These are phyloP conservation scores for Magnolia changhungtana DNA, from an alignment of 164 flowering plant species.

Conservation along the genomic window DNA sequence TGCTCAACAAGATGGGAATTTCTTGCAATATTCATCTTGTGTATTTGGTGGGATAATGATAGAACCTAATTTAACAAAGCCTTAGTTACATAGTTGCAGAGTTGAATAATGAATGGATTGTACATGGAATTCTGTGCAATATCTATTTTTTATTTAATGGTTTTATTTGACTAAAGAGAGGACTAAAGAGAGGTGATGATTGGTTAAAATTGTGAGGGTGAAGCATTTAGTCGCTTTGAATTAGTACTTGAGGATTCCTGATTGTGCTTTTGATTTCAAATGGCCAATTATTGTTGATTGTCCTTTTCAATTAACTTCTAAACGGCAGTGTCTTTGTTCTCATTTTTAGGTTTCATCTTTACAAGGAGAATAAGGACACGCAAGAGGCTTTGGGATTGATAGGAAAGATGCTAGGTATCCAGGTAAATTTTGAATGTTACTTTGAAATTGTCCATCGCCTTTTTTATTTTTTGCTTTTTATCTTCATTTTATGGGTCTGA, in stretches of 20 bases:
- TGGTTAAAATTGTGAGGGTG: neutral
- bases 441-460: neutral
- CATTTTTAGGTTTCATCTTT: constrained; percentile 79
- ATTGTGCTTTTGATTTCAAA: neutral
- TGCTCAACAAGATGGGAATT: neutral
- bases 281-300: too few relatives aligned
- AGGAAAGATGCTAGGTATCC: constrained; percentile 96
- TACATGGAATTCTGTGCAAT: too few relatives aligned
- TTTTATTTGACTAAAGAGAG: too few relatives aligned
- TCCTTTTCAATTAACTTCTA: neutral
- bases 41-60: too few relatives aligned
- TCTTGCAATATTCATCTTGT: neutral
- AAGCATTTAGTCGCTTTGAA: neutral
- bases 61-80: too few relatives aligned
- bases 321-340: neutral
- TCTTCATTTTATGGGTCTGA: neutral
- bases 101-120: too few relatives aligned
- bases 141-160: too few relatives aligned
- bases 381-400: constrained; percentile 87
- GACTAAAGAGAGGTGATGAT: neutral
- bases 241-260: neutral
- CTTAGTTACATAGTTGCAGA: too few relatives aligned
- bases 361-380: constrained; percentile 96
- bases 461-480: neutral
- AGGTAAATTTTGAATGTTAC: constrained; percentile 38